Base-by-base conservation (phyloP, 1,284 basidiomycete species). In the Apiotrichum gracile region DNA sequence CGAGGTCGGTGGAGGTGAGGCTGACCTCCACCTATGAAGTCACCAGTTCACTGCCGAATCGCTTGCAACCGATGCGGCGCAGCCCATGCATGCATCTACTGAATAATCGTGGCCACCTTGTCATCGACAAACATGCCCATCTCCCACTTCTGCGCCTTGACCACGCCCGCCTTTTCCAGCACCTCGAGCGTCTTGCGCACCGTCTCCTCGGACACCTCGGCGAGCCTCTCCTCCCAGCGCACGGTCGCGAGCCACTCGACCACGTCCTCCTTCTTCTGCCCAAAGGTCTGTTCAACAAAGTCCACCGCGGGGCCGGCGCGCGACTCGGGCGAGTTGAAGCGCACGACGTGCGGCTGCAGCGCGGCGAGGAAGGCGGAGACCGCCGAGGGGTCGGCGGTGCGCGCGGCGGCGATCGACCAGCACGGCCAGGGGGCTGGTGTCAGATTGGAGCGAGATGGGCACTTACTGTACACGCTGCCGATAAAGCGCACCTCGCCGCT, bases 381-480 rank as follows among this genome's bases (percentile, higher is more conserved):
- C 1, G 77, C 77, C 1, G 68, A 67, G 0, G 79, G 65, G 14
- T 81, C 72, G 26, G 84, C 74, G n/a, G 74, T 78, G 0, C 85
- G 83, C 57, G 88, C 84, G 12, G 89, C 88, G 24, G 88, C 91
- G 65, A 96, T 88, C 52, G 88, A 79, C 94, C 94, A 98, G 2
- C 88, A 92, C 17, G 92, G 89, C 94, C 94, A 98, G 0, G 94
- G 94, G 0, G 93, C 97, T 35, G 85, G 24, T 10, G 48, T 57
- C 29, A 51, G 52, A 10, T 8, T 22, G 16, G 8, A n/a, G 13
- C 3, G 7, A 26, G 7, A 2, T 39, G 16, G 21, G 6, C 4
- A 64, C 67, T 52, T 43, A 74, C 73, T 76, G 57, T 72, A 70
- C 6, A 73, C 71, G 5, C 67, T 74, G 21, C 74, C 74, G 49